Evolutionary conservation across 768 basidiomycete species (phyloP), one percentile per base, ranked within the genome.

Genomic region (Amanita pseudoporphyria): DNA sequence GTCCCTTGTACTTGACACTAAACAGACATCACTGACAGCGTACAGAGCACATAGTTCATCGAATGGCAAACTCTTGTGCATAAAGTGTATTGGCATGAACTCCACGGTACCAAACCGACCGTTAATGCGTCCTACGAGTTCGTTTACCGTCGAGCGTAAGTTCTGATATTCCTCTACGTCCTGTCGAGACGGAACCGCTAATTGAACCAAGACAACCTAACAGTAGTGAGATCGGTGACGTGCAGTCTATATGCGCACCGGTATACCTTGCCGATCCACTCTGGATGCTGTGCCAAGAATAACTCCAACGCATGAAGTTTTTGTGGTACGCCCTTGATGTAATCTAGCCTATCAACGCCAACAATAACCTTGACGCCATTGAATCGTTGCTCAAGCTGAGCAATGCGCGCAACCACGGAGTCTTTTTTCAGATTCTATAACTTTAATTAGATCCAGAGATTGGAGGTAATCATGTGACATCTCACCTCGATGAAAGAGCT

Each of bases 151-250:
- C 14, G 92, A 82, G 13, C 96, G 82, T 52, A 98, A 68, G 68
- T 97, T 98, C 66, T 99, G 96, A 63, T 99, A 99, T 67, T 99
- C 96, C 67, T 99, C 96, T 46, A 99, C 96, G 61, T 98, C 96
- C 66, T 96, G 93, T 21, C 96, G 77, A 6, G 94, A 97, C 2
- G 96, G 96, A 7, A 99, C 94, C 6, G 96, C 96, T 5, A 99
- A 80, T 68, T 99, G 96, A 7, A 90, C 92, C 39, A 99, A 74
- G 2, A 99, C 96, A 51, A 97, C 88, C 87, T 90, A 46, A 18
- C 46, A 13, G 31, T 46, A 45, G 18, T 24, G 30, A 13, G 33
- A 39, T n/a, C 10, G 14, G 3, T 14, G 32, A 26, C 21, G 31
- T 18, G 13, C 21, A 21, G 3, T 5, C 31, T 16, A 21, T 4